Percentiles rank a stretch among this genome's conserved stretches.
Evolutionary conservation across 164 flowering plant species (phyloP).

Genomic region (Berberis thunbergii): DNA sequence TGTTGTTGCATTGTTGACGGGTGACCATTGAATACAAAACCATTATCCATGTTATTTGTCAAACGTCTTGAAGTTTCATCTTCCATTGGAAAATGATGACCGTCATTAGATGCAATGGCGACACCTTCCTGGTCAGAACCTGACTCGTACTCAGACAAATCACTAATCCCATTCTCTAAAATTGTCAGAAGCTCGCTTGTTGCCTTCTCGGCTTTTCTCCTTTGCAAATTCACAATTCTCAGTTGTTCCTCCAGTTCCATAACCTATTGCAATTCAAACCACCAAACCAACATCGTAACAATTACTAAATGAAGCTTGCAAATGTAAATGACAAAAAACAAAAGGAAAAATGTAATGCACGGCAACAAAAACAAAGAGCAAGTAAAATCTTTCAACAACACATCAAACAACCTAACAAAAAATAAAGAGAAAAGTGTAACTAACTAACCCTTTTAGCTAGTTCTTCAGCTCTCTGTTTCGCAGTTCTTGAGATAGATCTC

Average conservation of each 20-base stretch:
- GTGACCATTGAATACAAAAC: too few species aligned
- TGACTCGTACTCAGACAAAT: conserved; percentile 55
- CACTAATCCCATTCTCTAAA: conserved; percentile 54
- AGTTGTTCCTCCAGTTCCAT: conserved; percentile 76
- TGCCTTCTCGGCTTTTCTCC: conserved; percentile 80
- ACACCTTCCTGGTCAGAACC: conserved; percentile 46
- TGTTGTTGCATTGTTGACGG: too few species aligned
- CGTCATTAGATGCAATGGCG: conserved; percentile 25
- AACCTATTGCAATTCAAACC: conserved; percentile 35
- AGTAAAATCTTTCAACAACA: neutral
- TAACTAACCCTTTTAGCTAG: conserved; percentile 62
- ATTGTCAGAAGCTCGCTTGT: conserved; percentile 68
- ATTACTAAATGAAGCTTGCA: too few species aligned
- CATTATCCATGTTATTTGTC: conserved; percentile 1
- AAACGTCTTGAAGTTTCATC: conserved; percentile 25
- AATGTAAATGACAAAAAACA: too few species aligned
- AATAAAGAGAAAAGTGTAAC: neutral
- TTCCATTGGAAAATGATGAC: conserved; percentile 17
- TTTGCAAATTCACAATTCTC: conserved; percentile 51
- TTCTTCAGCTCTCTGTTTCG: conserved; percentile 76
- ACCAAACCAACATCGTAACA: neutral
- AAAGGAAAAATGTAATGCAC: too few species aligned
- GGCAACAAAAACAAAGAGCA: too few species aligned
- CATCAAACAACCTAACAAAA: neutral
- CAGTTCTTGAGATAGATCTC: conserved; percentile 76